Conservation (phyloP, 352 stramenopile species). For the Globisporangium cederbergense region DNA sequence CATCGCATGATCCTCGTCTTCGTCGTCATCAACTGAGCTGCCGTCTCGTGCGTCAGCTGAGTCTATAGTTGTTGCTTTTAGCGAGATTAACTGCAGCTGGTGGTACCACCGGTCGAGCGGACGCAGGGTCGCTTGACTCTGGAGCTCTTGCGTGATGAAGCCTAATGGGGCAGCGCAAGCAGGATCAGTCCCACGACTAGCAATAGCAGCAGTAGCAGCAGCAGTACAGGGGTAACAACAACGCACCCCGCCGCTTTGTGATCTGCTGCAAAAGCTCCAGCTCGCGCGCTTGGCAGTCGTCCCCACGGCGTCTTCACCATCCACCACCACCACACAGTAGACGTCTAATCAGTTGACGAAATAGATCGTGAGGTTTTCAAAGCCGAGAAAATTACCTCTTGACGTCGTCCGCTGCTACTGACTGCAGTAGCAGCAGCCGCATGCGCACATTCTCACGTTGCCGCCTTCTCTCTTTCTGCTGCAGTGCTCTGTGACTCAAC, state of each 20-base stretch:
- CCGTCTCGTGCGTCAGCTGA: not conserved
- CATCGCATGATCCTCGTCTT: constrained; percentile 1
- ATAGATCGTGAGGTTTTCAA: not conserved
- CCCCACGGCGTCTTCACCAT: not conserved
- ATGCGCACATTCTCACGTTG: not conserved
- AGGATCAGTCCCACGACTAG: not conserved
- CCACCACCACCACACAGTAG: not conserved
- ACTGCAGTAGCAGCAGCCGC: not conserved
- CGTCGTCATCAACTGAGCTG: not conserved
- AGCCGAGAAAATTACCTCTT: constrained; percentile 1
- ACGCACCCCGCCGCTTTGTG: not conserved
- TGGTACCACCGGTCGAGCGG: constrained; percentile 37
- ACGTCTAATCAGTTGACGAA: not conserved
- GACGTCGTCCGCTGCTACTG: not conserved
- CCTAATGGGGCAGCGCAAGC: constrained; percentile 21
- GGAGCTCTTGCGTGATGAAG: constrained; percentile 41
- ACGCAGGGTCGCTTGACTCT: constrained; percentile 14
- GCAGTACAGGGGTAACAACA: not conserved
- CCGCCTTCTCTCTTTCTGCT: not conserved
- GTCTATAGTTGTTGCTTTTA: not conserved
- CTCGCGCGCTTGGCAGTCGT: not conserved
- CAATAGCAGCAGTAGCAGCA: not conserved
- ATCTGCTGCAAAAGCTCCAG: not conserved
- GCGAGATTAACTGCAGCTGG: constrained; percentile 32
- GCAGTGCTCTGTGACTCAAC: not conserved